Evolutionary conservation across 179 eudicot genomes (phyloP).

Genomic region (Spergularia azorica): DNA sequence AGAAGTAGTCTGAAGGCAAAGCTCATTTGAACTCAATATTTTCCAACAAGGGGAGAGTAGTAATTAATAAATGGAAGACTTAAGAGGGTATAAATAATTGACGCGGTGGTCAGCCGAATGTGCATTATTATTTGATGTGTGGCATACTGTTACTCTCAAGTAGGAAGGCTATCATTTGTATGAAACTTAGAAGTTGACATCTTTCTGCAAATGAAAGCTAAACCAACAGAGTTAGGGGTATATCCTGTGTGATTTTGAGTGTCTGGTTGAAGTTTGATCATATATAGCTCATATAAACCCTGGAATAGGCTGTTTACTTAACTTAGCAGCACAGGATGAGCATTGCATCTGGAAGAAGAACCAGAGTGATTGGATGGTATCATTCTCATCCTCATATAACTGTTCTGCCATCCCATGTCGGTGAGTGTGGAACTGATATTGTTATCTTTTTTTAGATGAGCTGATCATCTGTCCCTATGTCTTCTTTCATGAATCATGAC

Average conservation of each 20-base stretch:
- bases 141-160: background rate
- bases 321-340: slow-evolving; percentile 86
- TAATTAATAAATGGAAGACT: background rate
- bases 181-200: background rate
- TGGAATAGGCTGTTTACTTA: slow-evolving; percentile 48
- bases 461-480: background rate
- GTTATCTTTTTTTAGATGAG: background rate
- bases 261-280: background rate
- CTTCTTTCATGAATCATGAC: background rate
- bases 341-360: slow-evolving; percentile 70
- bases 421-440: slow-evolving; percentile 42
- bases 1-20: too few species aligned
- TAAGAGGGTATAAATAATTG: background rate
- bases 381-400: slow-evolving; percentile 99
- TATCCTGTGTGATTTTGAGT: background rate
- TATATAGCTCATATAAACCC: background rate
- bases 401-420: slow-evolving; percentile 99
- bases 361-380: slow-evolving; percentile 99
- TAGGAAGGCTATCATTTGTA: background rate
- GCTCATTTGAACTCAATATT: background rate
- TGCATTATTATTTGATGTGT: background rate
- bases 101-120: background rate
- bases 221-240: background rate
- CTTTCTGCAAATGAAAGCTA: background rate
- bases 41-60: background rate